Evolutionary conservation across 139 green algal species (phyloP), one percentile per base, ranked within the genome.

Genomic region (Edaphochlamys debaryana): DNA sequence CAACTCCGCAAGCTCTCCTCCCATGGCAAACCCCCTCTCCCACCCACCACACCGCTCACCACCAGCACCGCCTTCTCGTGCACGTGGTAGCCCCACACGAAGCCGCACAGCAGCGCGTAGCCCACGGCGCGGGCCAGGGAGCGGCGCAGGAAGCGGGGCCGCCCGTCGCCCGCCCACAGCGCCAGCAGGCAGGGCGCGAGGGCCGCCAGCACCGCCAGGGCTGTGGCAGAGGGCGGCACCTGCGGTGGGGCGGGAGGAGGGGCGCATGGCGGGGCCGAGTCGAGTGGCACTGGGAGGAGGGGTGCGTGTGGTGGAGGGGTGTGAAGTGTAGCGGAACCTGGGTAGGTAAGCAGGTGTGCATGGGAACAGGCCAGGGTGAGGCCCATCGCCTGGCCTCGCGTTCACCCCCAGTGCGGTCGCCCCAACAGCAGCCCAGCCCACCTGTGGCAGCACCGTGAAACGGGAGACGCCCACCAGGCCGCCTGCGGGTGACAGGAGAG

Each of bases 61-160:
- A 93, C 93, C 20, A 99, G 87, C 5, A 94, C 85, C 0, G 96
- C 97, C 92, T 99, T 99, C 80, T 99, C 97, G 75, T 99, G 97
- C 52, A 99, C 97, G 84, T 99, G 97, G 89, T 96, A 99, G 17
- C 96, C 96, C 58, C 95, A 92, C 87, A 97, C 91, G 81, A 97
- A 98, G 50, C 92, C 92, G 69, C 90, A 96, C 75, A 98, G 48
- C 69, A 80, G 84, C 38, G 84, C 79, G 81, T 93, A 94, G 32
- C 91, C 86, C 17, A 92, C 85, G 0, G 88, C 86, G 2, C 70
- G 69, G 0, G 84, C 58, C 22, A 96, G 87, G 9, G 29, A 48
- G 0, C 40, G 29, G 2, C 86, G 79, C 7, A 82, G 41, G 0
- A 93, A 95, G 23, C 17, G 27, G 20, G 56, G 73, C 5, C 75